Evolutionary conservation across 2,329 filamentous ascomycete species (phyloP), one percentile per base, ranked within the genome.

Genomic region (Calonectria hawksworthii): DNA sequence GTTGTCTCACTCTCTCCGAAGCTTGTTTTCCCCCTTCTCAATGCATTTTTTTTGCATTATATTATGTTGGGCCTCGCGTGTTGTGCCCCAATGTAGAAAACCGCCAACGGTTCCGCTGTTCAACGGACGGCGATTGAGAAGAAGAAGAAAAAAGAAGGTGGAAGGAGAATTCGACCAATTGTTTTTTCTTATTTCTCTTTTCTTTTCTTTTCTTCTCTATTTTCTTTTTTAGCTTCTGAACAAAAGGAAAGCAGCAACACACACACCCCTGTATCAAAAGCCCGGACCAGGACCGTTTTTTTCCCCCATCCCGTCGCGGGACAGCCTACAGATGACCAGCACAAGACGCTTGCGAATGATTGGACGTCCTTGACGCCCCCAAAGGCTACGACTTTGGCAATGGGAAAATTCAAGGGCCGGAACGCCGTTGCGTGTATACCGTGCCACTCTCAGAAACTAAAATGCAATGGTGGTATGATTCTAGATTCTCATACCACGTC

Each of bases 361-460:
- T 63, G 56, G 56, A 28, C 56, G 56, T 41, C 56, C 8, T 26
- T 63, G 32, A 63, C 56, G 56, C 56, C 56, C 54, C 41, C 44
- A n/a, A 47, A 34, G 38, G 56, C 34, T 28, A 63, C 56, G 56
- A 63, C 28, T 30, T 54, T 28, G 32, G 8, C 50, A 68, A 74
- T 74, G 73, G 64, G 73, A 23, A 67, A 72, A 50, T 75, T 75
- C 73, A 75, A 75, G 41, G 70, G 73, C 30, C 69, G 70, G 36
- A 75, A 64, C 61, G 56, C 70, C 61, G 65, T 69, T 41, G 73
- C 70, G 23, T 75, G 73, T 21, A 63, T 64, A 32, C 70, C 73
- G 41, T 75, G 70, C 59, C 70, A 73, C 56, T 47, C 73, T 18
- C 73, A 75, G 52, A 75, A 73, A 69, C 65, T 73, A 41, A 75